A percentile compares a stretch with the other conserved stretches of the same genome.
phyloP scores from a whole-genome alignment of 2,329 filamentous ascomycete genomes.

The Scedosporium minutisporum region DNA sequence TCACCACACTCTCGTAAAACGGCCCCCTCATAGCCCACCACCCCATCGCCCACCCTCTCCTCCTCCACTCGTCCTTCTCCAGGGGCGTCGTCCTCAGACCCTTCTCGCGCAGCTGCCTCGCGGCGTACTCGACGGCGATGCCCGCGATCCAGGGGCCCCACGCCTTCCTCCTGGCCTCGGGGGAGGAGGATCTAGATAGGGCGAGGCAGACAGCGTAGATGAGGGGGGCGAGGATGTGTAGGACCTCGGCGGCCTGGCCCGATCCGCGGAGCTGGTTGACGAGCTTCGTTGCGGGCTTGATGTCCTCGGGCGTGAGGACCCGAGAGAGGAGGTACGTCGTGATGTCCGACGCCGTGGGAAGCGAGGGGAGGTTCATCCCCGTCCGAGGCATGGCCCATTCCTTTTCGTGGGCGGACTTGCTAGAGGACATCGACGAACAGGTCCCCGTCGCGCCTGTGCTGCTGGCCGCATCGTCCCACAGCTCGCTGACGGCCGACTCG shows the following conservation, averaged over 20 bases:
- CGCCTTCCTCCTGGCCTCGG: conserved; percentile 44
- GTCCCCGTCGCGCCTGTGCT: conserved; percentile 23
- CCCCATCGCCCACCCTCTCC: conserved; percentile 78
- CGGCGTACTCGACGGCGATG: conserved; percentile 74
- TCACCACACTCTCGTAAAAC: conserved; percentile 88
- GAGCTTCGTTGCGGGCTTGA: conserved; percentile 81
- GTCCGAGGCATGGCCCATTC: conserved; percentile 94
- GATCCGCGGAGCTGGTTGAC: conserved; percentile 72
- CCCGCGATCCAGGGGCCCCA: conserved; percentile 93
- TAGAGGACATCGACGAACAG: conserved; percentile 13
- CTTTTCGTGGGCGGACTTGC: conserved; percentile 31
- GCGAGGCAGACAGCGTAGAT: conserved; percentile 71
- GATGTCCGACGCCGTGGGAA: conserved; percentile 75
- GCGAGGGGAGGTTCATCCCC: conserved; percentile 69
- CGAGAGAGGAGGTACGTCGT: conserved; percentile 80
- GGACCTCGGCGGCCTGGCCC: conserved; percentile 70
- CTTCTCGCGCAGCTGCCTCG: conserved; percentile 68
- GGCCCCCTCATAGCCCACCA: conserved; percentile 98
- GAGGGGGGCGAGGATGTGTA: conserved; percentile 84
- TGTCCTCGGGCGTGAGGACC: conserved; percentile 89
- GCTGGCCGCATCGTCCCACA: conserved; percentile 29
- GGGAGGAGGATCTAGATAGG: conserved; percentile 3
- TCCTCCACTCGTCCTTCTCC: conserved; percentile 81
- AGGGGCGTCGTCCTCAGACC: conserved; percentile 75
- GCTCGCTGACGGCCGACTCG: conserved; percentile 24